Evolutionary conservation across 1,284 basidiomycete species (phyloP).

Genomic region (Golubevia sp.): DNA sequence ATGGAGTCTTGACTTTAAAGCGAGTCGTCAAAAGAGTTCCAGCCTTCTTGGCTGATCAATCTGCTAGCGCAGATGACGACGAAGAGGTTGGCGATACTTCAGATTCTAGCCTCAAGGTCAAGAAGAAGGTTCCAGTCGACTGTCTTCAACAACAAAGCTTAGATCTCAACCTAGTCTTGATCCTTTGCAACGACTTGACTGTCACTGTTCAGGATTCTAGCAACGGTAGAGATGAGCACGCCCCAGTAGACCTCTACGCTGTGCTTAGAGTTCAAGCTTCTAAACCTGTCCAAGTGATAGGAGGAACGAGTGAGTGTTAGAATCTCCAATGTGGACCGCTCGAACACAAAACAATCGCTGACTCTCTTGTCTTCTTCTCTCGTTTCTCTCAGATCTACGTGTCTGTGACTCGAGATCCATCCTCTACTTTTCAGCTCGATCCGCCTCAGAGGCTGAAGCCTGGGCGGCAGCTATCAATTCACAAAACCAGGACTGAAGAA

Average conservation of each 20-base stretch:
- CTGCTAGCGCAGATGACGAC: background rate
- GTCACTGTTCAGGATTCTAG: conserved; percentile 83
- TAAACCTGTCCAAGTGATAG: conserved; percentile 11
- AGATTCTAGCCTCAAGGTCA: conserved; percentile 32
- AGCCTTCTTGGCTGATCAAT: conserved; percentile 72
- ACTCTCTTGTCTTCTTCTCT: conserved; percentile 17
- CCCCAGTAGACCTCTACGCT: conserved; percentile 83
- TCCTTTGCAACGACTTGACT: conserved; percentile 88
- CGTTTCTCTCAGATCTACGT: conserved; percentile 26
- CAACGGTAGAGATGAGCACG: conserved; percentile 73
- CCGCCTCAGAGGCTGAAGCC: conserved; percentile 23
- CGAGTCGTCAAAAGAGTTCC: conserved; percentile 86
- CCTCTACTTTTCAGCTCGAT: conserved; percentile 30
- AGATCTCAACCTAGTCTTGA: conserved; percentile 55
- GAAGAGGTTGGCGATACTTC: background rate
- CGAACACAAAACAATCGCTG: conserved; percentile 5
- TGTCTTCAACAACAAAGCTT: conserved; percentile 70
- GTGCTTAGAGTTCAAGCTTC: conserved; percentile 79
- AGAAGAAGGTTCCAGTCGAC: conserved; percentile 82
- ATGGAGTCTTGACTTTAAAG: conserved; percentile 76
- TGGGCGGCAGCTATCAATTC: conserved; percentile 42
- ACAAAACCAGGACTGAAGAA: conserved; percentile 1
- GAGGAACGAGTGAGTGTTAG: conserved; percentile 12
- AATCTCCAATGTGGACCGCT: conserved; percentile 2
- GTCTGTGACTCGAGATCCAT: conserved; percentile 34